These are phyloP conservation scores for Diophrys sp. DNA, from an alignment of 73 alveolate genomes.

Conservation along the genomic window DNA sequence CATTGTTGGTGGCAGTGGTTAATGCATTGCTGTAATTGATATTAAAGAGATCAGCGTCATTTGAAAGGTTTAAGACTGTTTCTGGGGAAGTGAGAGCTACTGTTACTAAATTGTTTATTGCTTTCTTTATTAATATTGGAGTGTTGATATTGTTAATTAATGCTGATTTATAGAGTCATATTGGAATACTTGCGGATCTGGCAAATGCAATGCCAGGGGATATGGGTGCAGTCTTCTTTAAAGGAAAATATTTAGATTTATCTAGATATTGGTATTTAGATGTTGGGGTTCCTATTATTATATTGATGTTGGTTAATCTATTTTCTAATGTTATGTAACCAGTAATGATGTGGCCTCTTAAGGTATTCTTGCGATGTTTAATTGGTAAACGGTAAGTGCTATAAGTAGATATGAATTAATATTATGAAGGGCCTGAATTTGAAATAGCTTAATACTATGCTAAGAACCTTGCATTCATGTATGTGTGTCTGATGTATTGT, in stretches of 20 bases:
- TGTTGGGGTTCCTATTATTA: conserved; percentile 23
- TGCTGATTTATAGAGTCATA: conserved; percentile 16
- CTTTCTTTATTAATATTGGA: conserved; percentile 21
- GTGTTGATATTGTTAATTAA: conserved; percentile 9
- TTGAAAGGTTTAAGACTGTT: conserved; percentile 18
- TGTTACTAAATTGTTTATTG: conserved; percentile 1
- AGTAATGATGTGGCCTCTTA: not conserved
- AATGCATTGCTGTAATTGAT: conserved; percentile 1
- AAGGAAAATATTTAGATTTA: not conserved
- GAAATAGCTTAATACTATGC: conserved; percentile 23
- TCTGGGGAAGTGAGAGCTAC: conserved; percentile 7
- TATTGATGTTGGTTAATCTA: conserved; percentile 6
- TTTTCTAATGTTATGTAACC: not conserved
- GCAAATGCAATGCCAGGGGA: not conserved
- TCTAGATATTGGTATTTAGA: conserved; percentile 7
- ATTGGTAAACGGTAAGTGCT: conserved; percentile 1
- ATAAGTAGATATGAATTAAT: conserved; percentile 15
- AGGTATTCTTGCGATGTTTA: not conserved
- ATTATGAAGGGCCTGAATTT: conserved; percentile 22
- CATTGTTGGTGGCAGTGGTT: conserved; percentile 15
- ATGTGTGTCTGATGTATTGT: conserved; percentile 11
- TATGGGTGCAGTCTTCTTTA: conserved; percentile 7
- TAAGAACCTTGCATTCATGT: conserved; percentile 7
- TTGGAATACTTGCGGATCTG: not conserved
- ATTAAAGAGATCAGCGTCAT: not conserved